These are phyloP conservation scores for Lactarius vividus DNA, from an alignment of 768 basidiomycete species.

Conservation along the genomic window DNA sequence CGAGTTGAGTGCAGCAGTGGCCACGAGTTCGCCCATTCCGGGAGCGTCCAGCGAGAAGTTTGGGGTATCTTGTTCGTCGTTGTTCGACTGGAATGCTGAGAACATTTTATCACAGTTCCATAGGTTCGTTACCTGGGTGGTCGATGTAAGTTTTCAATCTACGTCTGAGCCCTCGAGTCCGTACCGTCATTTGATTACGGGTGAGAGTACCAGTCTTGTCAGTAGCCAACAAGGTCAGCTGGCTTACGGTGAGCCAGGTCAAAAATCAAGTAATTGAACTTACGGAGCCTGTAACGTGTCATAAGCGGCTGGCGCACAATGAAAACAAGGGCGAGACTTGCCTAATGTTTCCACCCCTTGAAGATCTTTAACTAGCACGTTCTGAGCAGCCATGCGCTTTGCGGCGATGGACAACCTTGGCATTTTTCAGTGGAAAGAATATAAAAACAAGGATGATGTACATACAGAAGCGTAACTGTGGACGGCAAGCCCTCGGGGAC, in stretches of 20 bases:
- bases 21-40: conserved; percentile 65
- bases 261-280: conserved; percentile 13
- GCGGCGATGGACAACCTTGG: conserved; percentile 58
- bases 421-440: not conserved
- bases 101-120: conserved; percentile 65
- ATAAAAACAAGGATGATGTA: not conserved
- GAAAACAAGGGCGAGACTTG: conserved; percentile 22
- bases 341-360: conserved; percentile 71
- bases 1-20: conserved; percentile 64
- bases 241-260: conserved; percentile 9
- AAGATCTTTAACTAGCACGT: conserved; percentile 71
- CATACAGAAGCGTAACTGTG: conserved; percentile 57
- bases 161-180: not conserved
- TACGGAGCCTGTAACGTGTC: conserved; percentile 25
- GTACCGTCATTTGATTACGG: conserved; percentile 66
- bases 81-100: conserved; percentile 65
- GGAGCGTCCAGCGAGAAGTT: conserved; percentile 49
- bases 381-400: conserved; percentile 67
- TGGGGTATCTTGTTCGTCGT: conserved; percentile 54
- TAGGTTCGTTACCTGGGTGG: conserved; percentile 52
- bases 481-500: conserved; percentile 64
- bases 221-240: conserved; percentile 65
- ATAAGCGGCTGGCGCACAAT: conserved; percentile 21
- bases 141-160: not conserved
- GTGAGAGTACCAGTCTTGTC: conserved; percentile 74